Evolutionary conservation across 169 alveolate genomes (phyloP).

Genomic region (Babesia sp.): DNA sequence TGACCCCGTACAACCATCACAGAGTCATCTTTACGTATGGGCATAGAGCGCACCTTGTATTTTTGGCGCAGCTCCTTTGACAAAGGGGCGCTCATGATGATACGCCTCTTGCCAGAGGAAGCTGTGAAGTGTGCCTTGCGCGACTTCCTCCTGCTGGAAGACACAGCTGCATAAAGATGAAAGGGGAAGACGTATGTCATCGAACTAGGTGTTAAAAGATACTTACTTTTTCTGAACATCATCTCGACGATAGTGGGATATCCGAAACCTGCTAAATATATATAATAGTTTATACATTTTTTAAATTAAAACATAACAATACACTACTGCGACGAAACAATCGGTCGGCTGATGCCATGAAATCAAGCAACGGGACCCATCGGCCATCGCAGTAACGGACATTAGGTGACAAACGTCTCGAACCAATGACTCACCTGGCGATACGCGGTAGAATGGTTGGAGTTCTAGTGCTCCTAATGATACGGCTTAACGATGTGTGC

Average conservation of each 20-base stretch:
- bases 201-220: background rate
- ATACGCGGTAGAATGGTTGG: conserved; percentile 1
- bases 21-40: conserved; percentile 98
- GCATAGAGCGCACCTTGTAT: conserved; percentile 94
- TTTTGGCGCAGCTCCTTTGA: conserved; percentile 94
- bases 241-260: conserved; percentile 35
- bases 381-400: background rate
- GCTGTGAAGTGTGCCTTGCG: conserved; percentile 98
- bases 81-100: conserved; percentile 95
- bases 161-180: conserved; percentile 68
- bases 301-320: background rate
- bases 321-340: background rate
- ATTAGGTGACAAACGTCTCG: background rate
- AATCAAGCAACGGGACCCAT: background rate
- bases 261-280: conserved; percentile 6
- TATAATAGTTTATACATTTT: background rate
- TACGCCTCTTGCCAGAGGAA: conserved; percentile 94
- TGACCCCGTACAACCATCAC: conserved; percentile 96
- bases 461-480: background rate
- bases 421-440: conserved; percentile 4
- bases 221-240: conserved; percentile 67
- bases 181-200: background rate
- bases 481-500: background rate
- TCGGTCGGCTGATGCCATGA: background rate
- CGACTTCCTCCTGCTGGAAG: conserved; percentile 91